Percentiles rank a stretch among this genome's conserved stretches.
These are phyloP conservation scores for Prinsepia uniflora DNA, from an alignment of 306 rosid species.

Conservation along the genomic window DNA sequence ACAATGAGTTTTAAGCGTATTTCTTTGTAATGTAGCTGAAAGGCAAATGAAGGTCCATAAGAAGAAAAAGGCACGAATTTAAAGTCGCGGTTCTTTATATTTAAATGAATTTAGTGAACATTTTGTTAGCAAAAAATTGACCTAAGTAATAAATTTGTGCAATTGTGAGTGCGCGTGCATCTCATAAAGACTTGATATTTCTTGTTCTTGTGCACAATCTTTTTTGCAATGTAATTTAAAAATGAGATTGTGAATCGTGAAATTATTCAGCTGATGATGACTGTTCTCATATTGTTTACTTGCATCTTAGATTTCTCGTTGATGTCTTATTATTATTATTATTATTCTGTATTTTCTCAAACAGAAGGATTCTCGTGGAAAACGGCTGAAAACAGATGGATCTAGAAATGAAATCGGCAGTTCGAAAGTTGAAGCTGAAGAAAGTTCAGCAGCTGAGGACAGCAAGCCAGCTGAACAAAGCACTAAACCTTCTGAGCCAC, in stretches of 20 bases:
- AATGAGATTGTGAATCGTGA: not conserved
- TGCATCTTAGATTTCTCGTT: not conserved
- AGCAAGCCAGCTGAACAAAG: slow-evolving; percentile 45
- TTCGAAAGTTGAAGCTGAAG: slow-evolving; percentile 40
- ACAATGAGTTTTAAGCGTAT: not conserved
- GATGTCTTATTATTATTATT: not conserved
- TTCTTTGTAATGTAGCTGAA: too few species aligned
- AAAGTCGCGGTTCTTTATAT: not conserved
- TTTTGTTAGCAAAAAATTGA: not conserved
- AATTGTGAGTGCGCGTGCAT: not conserved
- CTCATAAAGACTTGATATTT: not conserved
- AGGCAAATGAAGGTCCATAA: not conserved
- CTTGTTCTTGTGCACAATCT: not conserved
- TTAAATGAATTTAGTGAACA: not conserved
- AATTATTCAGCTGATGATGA: not conserved
- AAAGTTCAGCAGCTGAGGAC: slow-evolving; percentile 40
- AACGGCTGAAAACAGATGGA: slow-evolving; percentile 46
- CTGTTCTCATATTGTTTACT: not conserved
- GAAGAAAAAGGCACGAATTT: not conserved
- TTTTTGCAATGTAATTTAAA: not conserved
- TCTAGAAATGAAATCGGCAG: slow-evolving; percentile 33
- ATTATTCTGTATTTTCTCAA: slow-evolving; percentile 8
- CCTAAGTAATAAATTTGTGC: not conserved
- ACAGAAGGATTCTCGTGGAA: slow-evolving; percentile 49
- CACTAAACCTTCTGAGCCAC: slow-evolving; percentile 52